Base-by-base conservation (phyloP, 2,329 filamentous ascomycete species). In the Stachybotrys chartarum region DNA sequence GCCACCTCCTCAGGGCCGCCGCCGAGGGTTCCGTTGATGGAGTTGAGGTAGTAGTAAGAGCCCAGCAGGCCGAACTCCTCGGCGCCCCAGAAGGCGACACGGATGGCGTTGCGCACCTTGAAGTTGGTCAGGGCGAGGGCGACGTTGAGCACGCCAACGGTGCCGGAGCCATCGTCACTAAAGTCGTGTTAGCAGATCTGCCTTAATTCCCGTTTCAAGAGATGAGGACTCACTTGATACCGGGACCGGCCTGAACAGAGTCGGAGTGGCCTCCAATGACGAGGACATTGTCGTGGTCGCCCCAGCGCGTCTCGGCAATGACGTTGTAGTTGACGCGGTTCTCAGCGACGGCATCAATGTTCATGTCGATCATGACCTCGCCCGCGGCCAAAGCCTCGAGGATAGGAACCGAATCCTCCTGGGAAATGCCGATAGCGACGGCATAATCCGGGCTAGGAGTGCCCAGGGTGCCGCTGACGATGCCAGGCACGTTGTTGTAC, bases 401-500 rank as follows among this genome's bases (percentile, higher is more conserved):
- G 10, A 75, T 62, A 8, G 65, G 61, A 14, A 63, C 51, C 12
- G 68, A 81, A 30, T 78, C 74, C 32, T 74, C 75, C 56, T 76
- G 72, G 54, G 73, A 75, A 57, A 87, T 74, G 16, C 79, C 78
- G 1, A 82, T 71, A 31, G 76, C 76, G 1, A 83, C 77, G 1
- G 77, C 73, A 32, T 82, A 83, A 8, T 66, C 64, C 39, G 61
- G 64, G 49, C 73, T 74, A 0, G 75, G 72, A 7, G 66, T 68
- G 51, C 82, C 82, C 1, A 87, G 72, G 2, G 83, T 87, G 32
- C 82, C 84, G 7, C 76, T 65, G 1, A 75, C 55, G 3, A 67
- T 56, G 3, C 81, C 83, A 0, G 75, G 67, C 4, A 72, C 77
- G 57, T 86, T 86, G 73, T 88, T 86, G 70, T 85, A 86, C 57